Percentiles rank a stretch among this genome's conserved stretches.
phyloP scores from a whole-genome alignment of 2,329 filamentous ascomycete species.

The Ophiocordyceps sinensis region DNA sequence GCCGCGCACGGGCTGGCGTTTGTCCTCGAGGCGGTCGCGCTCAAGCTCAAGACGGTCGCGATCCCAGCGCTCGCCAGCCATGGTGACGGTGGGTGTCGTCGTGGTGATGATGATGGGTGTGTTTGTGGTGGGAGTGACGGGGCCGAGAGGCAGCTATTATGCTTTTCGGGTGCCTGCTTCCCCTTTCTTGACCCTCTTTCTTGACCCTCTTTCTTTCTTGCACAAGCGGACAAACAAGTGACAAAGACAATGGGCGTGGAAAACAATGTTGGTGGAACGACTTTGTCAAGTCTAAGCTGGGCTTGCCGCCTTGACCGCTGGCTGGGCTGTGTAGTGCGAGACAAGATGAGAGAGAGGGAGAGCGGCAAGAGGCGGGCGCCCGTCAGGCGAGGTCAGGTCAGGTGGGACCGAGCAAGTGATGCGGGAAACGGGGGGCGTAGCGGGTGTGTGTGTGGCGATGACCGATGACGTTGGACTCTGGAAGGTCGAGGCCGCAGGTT shows the following conservation, averaged over 20 bases:
- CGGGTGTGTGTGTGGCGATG: neutral
- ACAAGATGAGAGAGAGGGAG: neutral
- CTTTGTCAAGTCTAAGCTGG: neutral
- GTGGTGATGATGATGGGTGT: neutral
- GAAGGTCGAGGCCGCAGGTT: too few species aligned
- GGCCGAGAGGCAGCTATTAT: neutral
- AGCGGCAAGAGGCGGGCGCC: neutral
- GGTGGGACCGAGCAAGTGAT: neutral
- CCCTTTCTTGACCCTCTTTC: too few species aligned
- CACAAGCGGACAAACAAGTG: neutral
- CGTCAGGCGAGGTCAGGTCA: neutral
- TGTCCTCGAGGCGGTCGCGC: slow-evolving; percentile 32
- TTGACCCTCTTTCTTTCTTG: too few species aligned
- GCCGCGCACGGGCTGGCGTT: slow-evolving; percentile 27
- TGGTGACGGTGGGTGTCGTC: slow-evolving; percentile 3
- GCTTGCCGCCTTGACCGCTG: neutral
- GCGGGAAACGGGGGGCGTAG: neutral
- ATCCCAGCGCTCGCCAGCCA: slow-evolving; percentile 33
- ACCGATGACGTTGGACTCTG: slow-evolving; percentile 5
- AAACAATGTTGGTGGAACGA: neutral
- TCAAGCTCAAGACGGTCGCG: slow-evolving; percentile 31
- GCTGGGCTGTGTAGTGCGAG: neutral
- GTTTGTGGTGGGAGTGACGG: neutral
- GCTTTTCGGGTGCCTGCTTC: too few species aligned
- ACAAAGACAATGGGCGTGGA: neutral